These are phyloP conservation scores for Diplodia mutila DNA, from an alignment of 2,329 filamentous ascomycete species.

Conservation along the genomic window DNA sequence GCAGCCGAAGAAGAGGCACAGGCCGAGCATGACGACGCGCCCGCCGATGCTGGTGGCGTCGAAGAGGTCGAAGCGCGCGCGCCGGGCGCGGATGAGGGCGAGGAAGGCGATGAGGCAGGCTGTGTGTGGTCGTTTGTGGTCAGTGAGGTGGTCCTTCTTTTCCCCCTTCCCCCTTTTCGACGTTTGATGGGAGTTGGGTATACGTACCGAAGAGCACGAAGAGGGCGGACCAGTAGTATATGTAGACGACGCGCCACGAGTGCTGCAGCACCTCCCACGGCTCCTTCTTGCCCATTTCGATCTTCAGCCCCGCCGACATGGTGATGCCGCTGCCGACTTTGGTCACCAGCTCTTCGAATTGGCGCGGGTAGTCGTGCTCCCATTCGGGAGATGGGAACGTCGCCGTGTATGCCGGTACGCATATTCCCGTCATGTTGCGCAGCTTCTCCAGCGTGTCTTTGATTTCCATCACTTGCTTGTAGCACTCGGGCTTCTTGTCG, in stretches of 20 bases:
- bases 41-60: conserved; percentile 44
- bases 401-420: conserved; percentile 32
- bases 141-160: too few relatives aligned
- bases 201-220: conserved; percentile 42
- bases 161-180: too few relatives aligned
- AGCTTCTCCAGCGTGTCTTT: conserved; percentile 30
- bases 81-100: conserved; percentile 40
- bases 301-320: conserved; percentile 39
- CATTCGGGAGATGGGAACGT: conserved; percentile 25
- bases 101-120: conserved; percentile 45
- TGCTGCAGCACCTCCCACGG: conserved; percentile 35
- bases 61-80: conserved; percentile 45
- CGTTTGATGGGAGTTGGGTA: too few relatives aligned
- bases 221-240: conserved; percentile 45
- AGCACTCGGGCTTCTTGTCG: conserved; percentile 38
- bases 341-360: conserved; percentile 33
- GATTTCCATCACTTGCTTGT: conserved; percentile 28
- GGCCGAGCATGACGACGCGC: conserved; percentile 35
- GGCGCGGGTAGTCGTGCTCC: conserved; percentile 29
- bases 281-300: conserved; percentile 36
- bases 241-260: conserved; percentile 39
- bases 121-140: too few relatives aligned
- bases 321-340: conserved; percentile 39
- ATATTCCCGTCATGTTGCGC: conserved; percentile 41
- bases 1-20: conserved; percentile 39